Evolutionary conservation across 495 filamentous ascomycete species (phyloP), one percentile per base, ranked within the genome.

Genomic region (Trichoderma asperelloides): DNA sequence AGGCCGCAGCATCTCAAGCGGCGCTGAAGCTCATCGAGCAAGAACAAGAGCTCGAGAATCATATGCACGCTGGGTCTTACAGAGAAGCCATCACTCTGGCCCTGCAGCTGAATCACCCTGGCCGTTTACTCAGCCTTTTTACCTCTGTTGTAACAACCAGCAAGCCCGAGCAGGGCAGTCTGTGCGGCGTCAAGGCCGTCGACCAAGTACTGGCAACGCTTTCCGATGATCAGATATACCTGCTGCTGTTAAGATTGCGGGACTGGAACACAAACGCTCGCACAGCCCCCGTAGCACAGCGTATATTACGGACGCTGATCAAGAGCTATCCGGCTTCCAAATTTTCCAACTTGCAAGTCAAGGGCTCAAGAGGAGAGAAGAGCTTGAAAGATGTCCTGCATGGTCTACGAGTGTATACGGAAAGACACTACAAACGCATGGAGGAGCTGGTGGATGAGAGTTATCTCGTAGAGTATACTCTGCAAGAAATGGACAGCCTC

Each of bases 191-290:
- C 60, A 82, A 81, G 33, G 88, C 88, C 16, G 94, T 98, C 27
- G 96, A 98, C 69, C 85, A 91, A 55, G 92, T 97, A 0, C 81
- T 99, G 15, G 85, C 81, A 28, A 82, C 77, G n/a, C 84, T 99
- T 0, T 88, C 86, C 15, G 87, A 96, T 68, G 88, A 90, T 66
- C 93, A 98, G 71, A 83, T 99, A 16, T 91, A 88, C 71, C 80
- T 81, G 9, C 84, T 99, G 18, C 83, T 99, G 11, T 78, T 90
- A 23, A 80, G 95, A 43, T 73, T 97, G 60, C 81, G 96, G 33
- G 94, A 98, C 77, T 98, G 95, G 95, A 98, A 98, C 73, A 96
- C 95, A 21, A 97, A 96, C 69, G 93, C 91, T 0, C 82, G 91
- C 67, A 95, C 90, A n/a, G 87, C 92, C 11, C 82, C 84, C 2